Evolutionary conservation across 1,139 yeast genomes (phyloP).

Genomic region (Candida albicans): DNA sequence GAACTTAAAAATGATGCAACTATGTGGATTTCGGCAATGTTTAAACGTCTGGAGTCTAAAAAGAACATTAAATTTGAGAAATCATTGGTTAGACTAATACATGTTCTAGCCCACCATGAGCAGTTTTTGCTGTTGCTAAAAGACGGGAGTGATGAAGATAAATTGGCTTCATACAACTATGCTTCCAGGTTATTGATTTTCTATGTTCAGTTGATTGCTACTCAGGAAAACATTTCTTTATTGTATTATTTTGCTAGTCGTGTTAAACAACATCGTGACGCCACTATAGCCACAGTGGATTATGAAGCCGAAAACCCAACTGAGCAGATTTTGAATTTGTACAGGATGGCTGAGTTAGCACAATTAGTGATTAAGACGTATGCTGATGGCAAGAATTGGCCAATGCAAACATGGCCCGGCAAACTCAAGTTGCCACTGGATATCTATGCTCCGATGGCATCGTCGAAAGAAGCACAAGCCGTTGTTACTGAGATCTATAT

Average conservation of each 20-base stretch:
- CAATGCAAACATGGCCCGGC: slow-evolving; percentile 79
- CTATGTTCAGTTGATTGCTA: slow-evolving; percentile 61
- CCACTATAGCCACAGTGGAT: slow-evolving; percentile 35
- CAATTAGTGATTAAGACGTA: slow-evolving; percentile 63
- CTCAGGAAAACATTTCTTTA: slow-evolving; percentile 67
- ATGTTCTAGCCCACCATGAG: slow-evolving; percentile 73
- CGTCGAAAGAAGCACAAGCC: slow-evolving; percentile 43
- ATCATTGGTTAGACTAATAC: slow-evolving; percentile 65
- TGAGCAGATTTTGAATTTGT: slow-evolving; percentile 43
- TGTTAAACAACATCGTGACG: slow-evolving; percentile 76
- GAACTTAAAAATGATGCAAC: slow-evolving; percentile 50
- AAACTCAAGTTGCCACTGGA: slow-evolving; percentile 67
- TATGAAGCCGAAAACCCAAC: slow-evolving; percentile 31
- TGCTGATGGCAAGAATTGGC: slow-evolving; percentile 65
- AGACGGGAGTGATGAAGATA: slow-evolving; percentile 18
- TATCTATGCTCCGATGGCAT: slow-evolving; percentile 57
- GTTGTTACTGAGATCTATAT: slow-evolving; percentile 51
- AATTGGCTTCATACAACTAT: slow-evolving; percentile 47
- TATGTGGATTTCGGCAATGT: slow-evolving; percentile 74
- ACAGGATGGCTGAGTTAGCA: slow-evolving; percentile 70
- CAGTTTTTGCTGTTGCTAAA: slow-evolving; percentile 52
- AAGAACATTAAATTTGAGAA: slow-evolving; percentile 57
- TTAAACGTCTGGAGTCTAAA: slow-evolving; percentile 43
- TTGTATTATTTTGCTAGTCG: slow-evolving; percentile 77
- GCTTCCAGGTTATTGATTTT: slow-evolving; percentile 60